Conservation (phyloP, 202 grass and related monocot species). For the Elaeis oleifera region DNA sequence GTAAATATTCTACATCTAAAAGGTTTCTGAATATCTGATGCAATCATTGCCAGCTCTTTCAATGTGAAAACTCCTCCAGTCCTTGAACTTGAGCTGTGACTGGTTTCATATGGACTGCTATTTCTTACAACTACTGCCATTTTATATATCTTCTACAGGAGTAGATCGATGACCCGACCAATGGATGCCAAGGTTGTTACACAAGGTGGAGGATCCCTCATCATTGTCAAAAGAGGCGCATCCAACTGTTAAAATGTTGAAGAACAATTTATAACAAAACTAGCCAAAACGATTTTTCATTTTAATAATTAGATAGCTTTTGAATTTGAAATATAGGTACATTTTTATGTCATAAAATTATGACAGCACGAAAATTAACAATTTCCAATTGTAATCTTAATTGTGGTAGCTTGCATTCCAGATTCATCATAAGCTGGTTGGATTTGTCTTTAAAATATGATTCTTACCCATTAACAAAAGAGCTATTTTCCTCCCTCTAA, state of each 20-base stretch:
- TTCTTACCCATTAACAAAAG: no score
- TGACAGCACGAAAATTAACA: no score
- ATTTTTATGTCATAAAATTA: no score
- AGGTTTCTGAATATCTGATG: no score
- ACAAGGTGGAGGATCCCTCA: conserved; percentile 49
- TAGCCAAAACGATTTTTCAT: neutral
- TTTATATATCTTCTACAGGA: conserved; percentile 54
- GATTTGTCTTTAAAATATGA: no score
- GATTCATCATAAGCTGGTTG: no score
- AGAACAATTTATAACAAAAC: neutral
- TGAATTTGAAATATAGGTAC: no score
- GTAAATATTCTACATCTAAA: no score
- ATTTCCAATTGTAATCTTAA: no score
- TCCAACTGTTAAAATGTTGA: conserved; percentile 35
- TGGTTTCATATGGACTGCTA: conserved; percentile 48
- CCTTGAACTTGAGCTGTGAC: conserved; percentile 46
- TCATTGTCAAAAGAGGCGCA: conserved; percentile 52
- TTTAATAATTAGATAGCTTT: no score
- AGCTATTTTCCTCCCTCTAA: no score
- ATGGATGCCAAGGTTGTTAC: conserved; percentile 55
- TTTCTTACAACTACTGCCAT: conserved; percentile 62
- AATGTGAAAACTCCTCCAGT: conserved; percentile 63
- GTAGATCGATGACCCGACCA: conserved; percentile 56
- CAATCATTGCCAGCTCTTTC: neutral
- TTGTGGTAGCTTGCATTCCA: no score